Evolutionary conservation across 2,329 filamentous ascomycete species (phyloP), one percentile per base, ranked within the genome.

Genomic region (Exophiala spinifera): DNA sequence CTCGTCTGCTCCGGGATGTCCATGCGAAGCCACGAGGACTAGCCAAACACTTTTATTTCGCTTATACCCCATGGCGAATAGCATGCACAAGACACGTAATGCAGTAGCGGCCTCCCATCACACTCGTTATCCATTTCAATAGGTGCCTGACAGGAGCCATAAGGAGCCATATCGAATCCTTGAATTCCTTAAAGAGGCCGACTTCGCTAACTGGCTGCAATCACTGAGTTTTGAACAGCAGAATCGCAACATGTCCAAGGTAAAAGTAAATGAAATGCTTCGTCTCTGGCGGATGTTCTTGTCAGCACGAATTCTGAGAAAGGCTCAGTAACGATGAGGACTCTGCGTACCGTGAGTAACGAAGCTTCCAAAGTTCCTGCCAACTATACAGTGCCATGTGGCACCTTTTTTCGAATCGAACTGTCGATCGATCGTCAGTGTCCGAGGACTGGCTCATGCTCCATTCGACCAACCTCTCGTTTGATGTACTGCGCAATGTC

Each of bases 201-300:
- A 44, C 28, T n/a, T 44, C 42, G 42, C 42, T 44, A 44, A 25
- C 7, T 15, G 28, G 42, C 42, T 44, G 11, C 34, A 33, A 52
- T 57, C 54, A 97, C 83, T 96, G 92, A 37, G 94, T 99, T 82
- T 99, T 99, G 85, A 97, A 99, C 49, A 99, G 85, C 53, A 99
- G 82, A 70, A 99, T 97, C 56, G 94, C 94, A 74, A 91, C 96
- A 80, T 97, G 94, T 51, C 94, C 94, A 56, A 99, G 87, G 78
- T 99, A 99, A 79, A 99, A 99, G 79, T 99, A 99, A 72, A 99
- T 96, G 79, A 99, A 99, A 76, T 99, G 94, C 78, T 97, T 97
- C 23, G 94, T 97, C 75, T 97, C 94, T 96, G 76, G 34, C 3
- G 4, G 7, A 39, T 7, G 2, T 13, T 6, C 15, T 37, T n/a